A percentile compares a stretch with the other conserved stretches of the same genome.
phyloP scores from a whole-genome alignment of 1,284 basidiomycete species.

The Ganoderma boninense region DNA sequence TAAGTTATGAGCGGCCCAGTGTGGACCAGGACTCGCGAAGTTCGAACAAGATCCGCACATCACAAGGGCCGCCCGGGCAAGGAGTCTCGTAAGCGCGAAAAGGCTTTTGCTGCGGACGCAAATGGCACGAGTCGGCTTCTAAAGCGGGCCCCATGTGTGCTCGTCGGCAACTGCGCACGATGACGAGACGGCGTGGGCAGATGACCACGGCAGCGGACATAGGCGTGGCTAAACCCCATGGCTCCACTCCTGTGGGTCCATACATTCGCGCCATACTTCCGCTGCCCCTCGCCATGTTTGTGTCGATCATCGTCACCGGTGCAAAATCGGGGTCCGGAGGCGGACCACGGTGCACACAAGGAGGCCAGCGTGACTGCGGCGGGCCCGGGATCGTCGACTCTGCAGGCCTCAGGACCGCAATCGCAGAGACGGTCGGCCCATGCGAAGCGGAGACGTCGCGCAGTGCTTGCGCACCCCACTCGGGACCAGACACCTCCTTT shows the following conservation, averaged over 20 bases:
- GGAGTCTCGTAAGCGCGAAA: neutral
- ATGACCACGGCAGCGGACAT: neutral
- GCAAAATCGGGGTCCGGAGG: neutral
- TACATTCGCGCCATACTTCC: neutral
- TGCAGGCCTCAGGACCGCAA: neutral
- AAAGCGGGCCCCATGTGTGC: neutral
- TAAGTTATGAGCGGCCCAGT: neutral
- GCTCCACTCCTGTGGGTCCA: neutral
- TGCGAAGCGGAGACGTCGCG: neutral
- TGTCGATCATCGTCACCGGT: neutral
- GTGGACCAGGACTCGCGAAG: neutral
- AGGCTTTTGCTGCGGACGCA: neutral
- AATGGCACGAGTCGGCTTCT: neutral
- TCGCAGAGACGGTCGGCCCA: neutral
- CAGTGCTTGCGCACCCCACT: neutral
- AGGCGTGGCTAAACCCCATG: conserved; percentile 3
- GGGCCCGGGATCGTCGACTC: neutral
- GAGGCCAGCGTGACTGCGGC: neutral
- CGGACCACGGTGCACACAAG: neutral
- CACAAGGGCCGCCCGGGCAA: neutral
- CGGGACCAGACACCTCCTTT: neutral
- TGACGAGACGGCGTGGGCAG: neutral
- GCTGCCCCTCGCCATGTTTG: neutral
- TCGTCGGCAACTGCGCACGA: conserved; percentile 5
- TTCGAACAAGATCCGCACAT: neutral